These are phyloP conservation scores for Clonostachys byssicola DNA, from an alignment of 2,329 filamentous ascomycete species.

Conservation along the genomic window DNA sequence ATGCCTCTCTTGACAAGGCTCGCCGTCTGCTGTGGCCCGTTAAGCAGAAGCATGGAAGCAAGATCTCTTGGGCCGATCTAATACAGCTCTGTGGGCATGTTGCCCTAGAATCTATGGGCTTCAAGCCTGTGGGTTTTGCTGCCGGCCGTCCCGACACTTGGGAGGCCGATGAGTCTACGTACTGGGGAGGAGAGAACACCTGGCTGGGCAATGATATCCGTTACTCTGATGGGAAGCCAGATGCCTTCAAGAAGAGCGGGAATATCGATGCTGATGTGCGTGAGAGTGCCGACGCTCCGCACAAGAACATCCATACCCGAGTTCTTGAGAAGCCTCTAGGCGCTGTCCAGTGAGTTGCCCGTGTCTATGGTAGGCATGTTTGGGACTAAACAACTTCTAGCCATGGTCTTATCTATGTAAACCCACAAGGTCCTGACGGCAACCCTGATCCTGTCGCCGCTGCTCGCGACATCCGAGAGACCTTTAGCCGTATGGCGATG, in stretches of 20 bases:
- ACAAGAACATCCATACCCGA: constrained; percentile 14
- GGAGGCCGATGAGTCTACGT: constrained; percentile 65
- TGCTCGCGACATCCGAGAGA: constrained; percentile 67
- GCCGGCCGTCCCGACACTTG: constrained; percentile 69
- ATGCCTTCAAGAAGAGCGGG: constrained; percentile 42
- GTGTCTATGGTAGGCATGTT: no score
- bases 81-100: constrained; percentile 71
- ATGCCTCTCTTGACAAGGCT: constrained; percentile 74
- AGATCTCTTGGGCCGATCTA: constrained; percentile 77
- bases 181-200: constrained; percentile 74
- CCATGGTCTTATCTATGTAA: constrained; percentile 81
- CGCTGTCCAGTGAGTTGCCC: no score
- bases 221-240: constrained; percentile 39
- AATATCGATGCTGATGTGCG: constrained; percentile 12
- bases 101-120: constrained; percentile 72
- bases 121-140: constrained; percentile 70
- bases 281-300: constrained; percentile 15
- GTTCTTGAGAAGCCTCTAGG: no score
- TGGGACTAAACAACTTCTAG: constrained; percentile 28
- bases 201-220: constrained; percentile 32
- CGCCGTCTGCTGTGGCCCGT: constrained; percentile 76
- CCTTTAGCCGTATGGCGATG: constrained; percentile 56
- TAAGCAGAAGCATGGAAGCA: constrained; percentile 81
- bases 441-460: constrained; percentile 66
- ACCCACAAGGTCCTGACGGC: constrained; percentile 61